Conservation (phyloP, 1,284 basidiomycete species). For the Ceratobasidium sp. region DNA sequence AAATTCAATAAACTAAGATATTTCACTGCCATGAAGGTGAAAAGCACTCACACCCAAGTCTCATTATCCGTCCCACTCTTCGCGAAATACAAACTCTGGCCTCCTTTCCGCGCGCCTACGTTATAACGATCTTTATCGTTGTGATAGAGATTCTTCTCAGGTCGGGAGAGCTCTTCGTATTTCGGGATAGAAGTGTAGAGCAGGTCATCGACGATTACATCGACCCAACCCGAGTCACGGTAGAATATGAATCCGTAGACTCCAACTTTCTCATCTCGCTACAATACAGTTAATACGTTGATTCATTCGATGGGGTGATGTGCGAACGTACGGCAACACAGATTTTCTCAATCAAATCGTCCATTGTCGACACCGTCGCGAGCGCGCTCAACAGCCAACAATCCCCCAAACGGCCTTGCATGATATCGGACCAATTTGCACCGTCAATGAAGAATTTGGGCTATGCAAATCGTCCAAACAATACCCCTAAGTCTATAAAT, state of each 20-base stretch:
- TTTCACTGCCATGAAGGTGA: no score
- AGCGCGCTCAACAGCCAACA: slow-evolving; percentile 69
- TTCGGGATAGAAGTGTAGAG: slow-evolving; percentile 48
- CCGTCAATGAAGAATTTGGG: slow-evolving; percentile 63
- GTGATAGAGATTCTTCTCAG: slow-evolving; percentile 50
- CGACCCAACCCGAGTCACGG: slow-evolving; percentile 49
- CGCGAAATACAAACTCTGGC: slow-evolving; percentile 49
- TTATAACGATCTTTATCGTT: slow-evolving; percentile 48
- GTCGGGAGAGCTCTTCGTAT: slow-evolving; percentile 48
- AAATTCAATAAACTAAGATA: neutral
- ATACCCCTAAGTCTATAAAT: slow-evolving; percentile 4
- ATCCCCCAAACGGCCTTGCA: slow-evolving; percentile 63
- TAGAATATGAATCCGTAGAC: slow-evolving; percentile 62
- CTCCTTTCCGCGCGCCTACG: slow-evolving; percentile 47
- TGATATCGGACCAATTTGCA: slow-evolving; percentile 58
- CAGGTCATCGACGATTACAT: slow-evolving; percentile 50
- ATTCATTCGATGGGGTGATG: no score
- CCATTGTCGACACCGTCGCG: slow-evolving; percentile 59
- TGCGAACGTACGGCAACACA: slow-evolving; percentile 62
- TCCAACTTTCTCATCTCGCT: slow-evolving; percentile 67
- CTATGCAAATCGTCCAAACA: neutral
- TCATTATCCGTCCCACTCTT: slow-evolving; percentile 50
- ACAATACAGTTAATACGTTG: slow-evolving; percentile 43
- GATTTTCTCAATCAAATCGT: slow-evolving; percentile 64
- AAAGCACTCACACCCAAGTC: slow-evolving; percentile 49